These are phyloP conservation scores for Ajuga chamaepitys DNA, from an alignment of 257 asterid genomes.

Conservation along the genomic window DNA sequence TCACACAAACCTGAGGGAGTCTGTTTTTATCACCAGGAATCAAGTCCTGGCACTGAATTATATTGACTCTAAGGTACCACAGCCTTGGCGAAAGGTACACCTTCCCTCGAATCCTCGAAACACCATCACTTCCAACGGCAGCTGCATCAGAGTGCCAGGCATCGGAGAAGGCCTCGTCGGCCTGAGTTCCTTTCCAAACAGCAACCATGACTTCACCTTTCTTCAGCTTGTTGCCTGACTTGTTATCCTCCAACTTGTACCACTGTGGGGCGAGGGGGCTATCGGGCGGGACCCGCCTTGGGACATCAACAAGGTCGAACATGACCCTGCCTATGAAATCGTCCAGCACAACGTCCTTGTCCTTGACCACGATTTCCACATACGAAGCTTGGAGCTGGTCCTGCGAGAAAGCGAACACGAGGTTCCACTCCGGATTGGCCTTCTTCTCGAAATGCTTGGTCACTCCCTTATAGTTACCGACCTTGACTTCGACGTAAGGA, in stretches of 20 bases:
- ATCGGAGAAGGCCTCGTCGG: conserved; percentile 73
- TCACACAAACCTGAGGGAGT: conserved; percentile 48
- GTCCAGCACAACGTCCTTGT: conserved; percentile 58
- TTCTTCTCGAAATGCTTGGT: conserved; percentile 70
- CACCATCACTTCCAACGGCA: conserved; percentile 40
- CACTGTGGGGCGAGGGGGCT: conserved; percentile 84
- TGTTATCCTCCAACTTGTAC: conserved; percentile 57
- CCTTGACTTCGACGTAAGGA: conserved; percentile 70
- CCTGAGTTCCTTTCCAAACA: conserved; percentile 84
- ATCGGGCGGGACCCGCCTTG: conserved; percentile 68
- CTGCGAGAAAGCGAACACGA: conserved; percentile 67
- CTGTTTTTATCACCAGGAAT: conserved; percentile 42
- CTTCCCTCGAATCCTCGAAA: conserved; percentile 68
- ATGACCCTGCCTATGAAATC: conserved; percentile 47
- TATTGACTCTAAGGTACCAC: conserved; percentile 75
- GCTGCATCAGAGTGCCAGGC: conserved; percentile 97
- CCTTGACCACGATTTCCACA: conserved; percentile 62
- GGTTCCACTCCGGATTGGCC: conserved; percentile 65
- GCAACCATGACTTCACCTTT: conserved; percentile 83
- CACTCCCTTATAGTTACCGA: conserved; percentile 76
- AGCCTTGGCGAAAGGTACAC: conserved; percentile 75
- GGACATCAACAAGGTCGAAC: conserved; percentile 54
- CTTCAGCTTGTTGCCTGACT: conserved; percentile 40
- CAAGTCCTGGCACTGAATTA: conserved; percentile 73
- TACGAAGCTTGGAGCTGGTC: conserved; percentile 67